Percentiles rank a stretch among this genome's conserved stretches.
phyloP scores from a whole-genome alignment of 805 yeast species.

The Saccharomyces eubayanus region DNA sequence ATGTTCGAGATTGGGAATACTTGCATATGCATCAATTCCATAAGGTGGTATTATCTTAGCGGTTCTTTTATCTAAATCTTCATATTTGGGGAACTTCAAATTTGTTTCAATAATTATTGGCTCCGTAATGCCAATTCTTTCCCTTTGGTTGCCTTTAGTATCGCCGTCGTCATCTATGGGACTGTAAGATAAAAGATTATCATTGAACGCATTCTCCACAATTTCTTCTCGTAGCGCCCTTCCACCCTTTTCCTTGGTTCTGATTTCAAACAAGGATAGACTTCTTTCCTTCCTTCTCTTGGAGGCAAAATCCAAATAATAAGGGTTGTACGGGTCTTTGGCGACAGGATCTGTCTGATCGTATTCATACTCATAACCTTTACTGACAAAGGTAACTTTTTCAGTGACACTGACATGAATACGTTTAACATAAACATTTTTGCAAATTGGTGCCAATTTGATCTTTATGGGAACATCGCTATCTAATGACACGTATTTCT shows the following conservation, averaged over 20 bases:
- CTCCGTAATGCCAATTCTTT: constrained; percentile 18
- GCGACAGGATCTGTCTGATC: constrained; percentile 41
- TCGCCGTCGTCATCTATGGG: constrained; percentile 3
- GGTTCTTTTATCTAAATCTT: constrained; percentile 20
- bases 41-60: constrained; percentile 29
- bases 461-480: constrained; percentile 52
- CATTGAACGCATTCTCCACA: constrained; percentile 43
- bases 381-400: constrained; percentile 55
- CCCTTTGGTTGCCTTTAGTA: constrained; percentile 30
- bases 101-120: constrained; percentile 24
- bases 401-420: constrained; percentile 61
- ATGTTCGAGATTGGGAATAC: constrained; percentile 14
- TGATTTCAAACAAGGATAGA: constrained; percentile 55
- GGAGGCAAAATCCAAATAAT: constrained; percentile 29
- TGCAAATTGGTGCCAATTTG: constrained; percentile 58
- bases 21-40: constrained; percentile 27
- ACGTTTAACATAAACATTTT: constrained; percentile 54
- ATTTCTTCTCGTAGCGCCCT: constrained; percentile 57
- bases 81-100: constrained; percentile 28
- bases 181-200: constrained; percentile 54
- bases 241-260: constrained; percentile 43
- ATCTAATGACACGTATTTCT: constrained; percentile 59
- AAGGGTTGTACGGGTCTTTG: constrained; percentile 31
- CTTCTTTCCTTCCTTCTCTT: constrained; percentile 41
- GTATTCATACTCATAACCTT: constrained; percentile 44